Conservation (phyloP, 768 basidiomycete genomes). For the Auricularia auricula-judae region DNA sequence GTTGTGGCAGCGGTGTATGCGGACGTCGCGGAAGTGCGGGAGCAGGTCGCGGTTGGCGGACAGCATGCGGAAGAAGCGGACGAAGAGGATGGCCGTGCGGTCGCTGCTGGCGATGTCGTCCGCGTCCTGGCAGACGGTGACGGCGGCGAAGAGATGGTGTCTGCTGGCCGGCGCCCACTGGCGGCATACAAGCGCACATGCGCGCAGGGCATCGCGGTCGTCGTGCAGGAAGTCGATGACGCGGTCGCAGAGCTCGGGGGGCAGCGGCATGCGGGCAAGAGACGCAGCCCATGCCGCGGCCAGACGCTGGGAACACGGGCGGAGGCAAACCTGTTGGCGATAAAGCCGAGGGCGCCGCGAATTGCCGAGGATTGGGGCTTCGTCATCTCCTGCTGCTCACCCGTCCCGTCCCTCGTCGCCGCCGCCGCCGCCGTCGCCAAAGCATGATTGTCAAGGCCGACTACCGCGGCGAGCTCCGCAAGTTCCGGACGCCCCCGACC, state of each 20-base stretch:
- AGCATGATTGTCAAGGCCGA: slow-evolving; percentile 1
- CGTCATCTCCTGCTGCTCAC: too few relatives aligned
- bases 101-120: neutral
- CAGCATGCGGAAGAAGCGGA: neutral
- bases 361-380: too few relatives aligned
- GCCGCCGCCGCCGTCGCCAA: neutral
- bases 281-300: neutral
- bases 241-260: slow-evolving; percentile 21
- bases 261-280: slow-evolving; percentile 1
- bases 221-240: slow-evolving; percentile 21
- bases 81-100: neutral
- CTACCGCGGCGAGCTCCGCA: neutral
- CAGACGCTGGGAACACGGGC: too few relatives aligned
- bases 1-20: neutral
- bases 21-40: neutral
- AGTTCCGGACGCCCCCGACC: neutral
- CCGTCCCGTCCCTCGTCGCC: neutral
- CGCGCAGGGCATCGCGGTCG: slow-evolving; percentile 17
- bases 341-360: too few relatives aligned
- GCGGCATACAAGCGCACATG: slow-evolving; percentile 22
- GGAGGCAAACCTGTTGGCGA: too few relatives aligned
- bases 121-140: neutral
- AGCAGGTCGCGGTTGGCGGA: neutral
- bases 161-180: slow-evolving; percentile 18
- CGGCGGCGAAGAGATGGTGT: slow-evolving; percentile 14